phyloP scores from a whole-genome alignment of 495 filamentous ascomycete genomes.

The Xylaria palmicola region DNA sequence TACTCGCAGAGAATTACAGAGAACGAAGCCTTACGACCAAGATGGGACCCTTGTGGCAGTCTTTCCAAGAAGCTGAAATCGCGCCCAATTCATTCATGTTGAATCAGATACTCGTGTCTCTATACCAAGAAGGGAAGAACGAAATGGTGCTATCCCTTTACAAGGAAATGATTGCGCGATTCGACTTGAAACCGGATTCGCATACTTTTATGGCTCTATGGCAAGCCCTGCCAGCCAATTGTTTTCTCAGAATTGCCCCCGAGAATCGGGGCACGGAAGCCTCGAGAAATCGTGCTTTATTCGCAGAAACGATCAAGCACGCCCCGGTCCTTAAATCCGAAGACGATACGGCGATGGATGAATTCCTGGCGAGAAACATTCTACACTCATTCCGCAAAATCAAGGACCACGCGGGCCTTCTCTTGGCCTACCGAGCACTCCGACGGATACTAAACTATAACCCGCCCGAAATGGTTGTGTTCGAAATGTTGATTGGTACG shows the following conservation, averaged over 20 bases:
- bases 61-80: constrained; percentile 59
- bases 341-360: constrained; percentile 21
- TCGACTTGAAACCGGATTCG: constrained; percentile 56
- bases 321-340: constrained; percentile 34
- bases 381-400: constrained; percentile 47
- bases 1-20: constrained; percentile 71
- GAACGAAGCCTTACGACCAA: constrained; percentile 56
- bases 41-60: constrained; percentile 56
- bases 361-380: constrained; percentile 40
- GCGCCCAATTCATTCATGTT: constrained; percentile 67
- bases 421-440: constrained; percentile 61
- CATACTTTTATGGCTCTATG: constrained; percentile 72
- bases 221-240: constrained; percentile 45
- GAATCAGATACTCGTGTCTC: constrained; percentile 69
- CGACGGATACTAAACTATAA: constrained; percentile 51
- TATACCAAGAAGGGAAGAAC: constrained; percentile 53
- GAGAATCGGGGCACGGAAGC: constrained; percentile 49
- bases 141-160: constrained; percentile 57
- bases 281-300: constrained; percentile 53
- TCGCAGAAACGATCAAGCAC: constrained; percentile 58
- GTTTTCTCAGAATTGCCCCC: constrained; percentile 36
- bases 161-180: constrained; percentile 36
- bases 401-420: constrained; percentile 50
- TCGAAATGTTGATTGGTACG: constrained; percentile 41
- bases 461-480: constrained; percentile 40